These are phyloP conservation scores for Hymenoscyphus infarciens DNA, from an alignment of 2,329 filamentous ascomycete species.

Conservation along the genomic window DNA sequence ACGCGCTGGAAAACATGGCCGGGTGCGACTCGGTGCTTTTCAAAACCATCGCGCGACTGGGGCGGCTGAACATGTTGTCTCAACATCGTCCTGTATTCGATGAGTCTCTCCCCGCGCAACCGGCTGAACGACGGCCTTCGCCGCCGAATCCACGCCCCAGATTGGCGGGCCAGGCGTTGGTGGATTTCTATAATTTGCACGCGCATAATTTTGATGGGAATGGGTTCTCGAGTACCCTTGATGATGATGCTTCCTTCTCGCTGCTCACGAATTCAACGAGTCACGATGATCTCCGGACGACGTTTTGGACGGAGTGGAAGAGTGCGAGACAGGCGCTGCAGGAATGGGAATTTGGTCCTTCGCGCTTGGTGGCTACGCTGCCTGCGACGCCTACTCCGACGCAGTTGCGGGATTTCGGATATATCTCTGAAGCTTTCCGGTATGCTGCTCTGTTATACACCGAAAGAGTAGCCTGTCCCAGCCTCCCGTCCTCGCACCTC, in stretches of 20 bases:
- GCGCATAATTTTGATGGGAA: slow-evolving; percentile 63
- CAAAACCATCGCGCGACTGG: slow-evolving; percentile 78
- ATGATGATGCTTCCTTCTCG: slow-evolving; percentile 50
- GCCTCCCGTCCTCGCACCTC: slow-evolving; percentile 66
- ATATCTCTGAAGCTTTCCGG: slow-evolving; percentile 86
- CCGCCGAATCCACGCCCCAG: slow-evolving; percentile 35
- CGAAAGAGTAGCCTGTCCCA: slow-evolving; percentile 77
- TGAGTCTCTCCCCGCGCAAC: slow-evolving; percentile 35
- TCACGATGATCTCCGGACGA: slow-evolving; percentile 56
- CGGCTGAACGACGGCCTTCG: slow-evolving; percentile 29
- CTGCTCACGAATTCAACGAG: slow-evolving; percentile 37
- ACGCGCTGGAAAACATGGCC: slow-evolving; percentile 70
- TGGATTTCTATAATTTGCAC: slow-evolving; percentile 51
- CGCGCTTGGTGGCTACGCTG: slow-evolving; percentile 48
- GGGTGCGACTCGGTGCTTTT: slow-evolving; percentile 86
- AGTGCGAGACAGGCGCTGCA: slow-evolving; percentile 72
- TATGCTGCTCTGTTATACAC: slow-evolving; percentile 87
- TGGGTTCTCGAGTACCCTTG: slow-evolving; percentile 55
- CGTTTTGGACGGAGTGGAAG: slow-evolving; percentile 87
- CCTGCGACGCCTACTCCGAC: slow-evolving; percentile 49
- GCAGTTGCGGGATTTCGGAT: slow-evolving; percentile 70
- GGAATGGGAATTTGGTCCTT: slow-evolving; percentile 71
- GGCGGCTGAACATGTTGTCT: slow-evolving; percentile 78
- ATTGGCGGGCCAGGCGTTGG: slow-evolving; percentile 40
- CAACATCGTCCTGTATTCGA: slow-evolving; percentile 60